Base-by-base conservation (phyloP, 2,329 filamentous ascomycete species). In the Myriosclerotinia curreyana region DNA sequence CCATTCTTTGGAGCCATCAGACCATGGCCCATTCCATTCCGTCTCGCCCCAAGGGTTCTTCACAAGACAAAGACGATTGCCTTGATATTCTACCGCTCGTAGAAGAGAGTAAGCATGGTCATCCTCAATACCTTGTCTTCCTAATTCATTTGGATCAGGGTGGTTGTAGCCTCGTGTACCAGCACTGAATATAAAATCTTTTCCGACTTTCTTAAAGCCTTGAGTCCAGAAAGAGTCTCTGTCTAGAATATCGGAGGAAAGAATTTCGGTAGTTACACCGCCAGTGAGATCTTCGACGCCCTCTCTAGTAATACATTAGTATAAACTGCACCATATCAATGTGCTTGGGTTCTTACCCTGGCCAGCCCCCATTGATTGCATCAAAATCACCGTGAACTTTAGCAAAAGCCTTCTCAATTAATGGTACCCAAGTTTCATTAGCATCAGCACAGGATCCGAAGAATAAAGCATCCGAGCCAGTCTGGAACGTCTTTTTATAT, bases 211-310 rank as follows among this genome's bases (percentile, higher is more conserved):
- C 75, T 87, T 84, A 40, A 96, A 81, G 73, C 94, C 90, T 48
- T 94, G 86, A 1, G 82, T 84, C 92, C 92, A 96, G 73, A 96
- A 94, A 20, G 84, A 83, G 55, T 96, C 87, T 66, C 88, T 88
- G 72, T 94, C 87, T 11, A 91, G 80, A 44, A 92, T 89, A 68
- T 91, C 87, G 1, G 84, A 84, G 0, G 86, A 83, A 48, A 88
- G 81, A 14, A 91, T 76, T 71, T 88, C 84, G 0, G 85, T 86
- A 0, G 87, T 89, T 17, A 91, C 86, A 42, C 88, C 88, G 3
- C 88, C 88, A 15, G 82, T 85, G 5, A 87, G 77, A 73, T 89
- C 82, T 69, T 82, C 83, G 1, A 85, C 71, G 2, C 79, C 83
- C 69, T 85, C 82, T 22, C 67, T 65, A 49, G 22, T 59, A 22